Conservation (phyloP, 768 basidiomycete genomes). For the Phlebiopsis gigantea region DNA sequence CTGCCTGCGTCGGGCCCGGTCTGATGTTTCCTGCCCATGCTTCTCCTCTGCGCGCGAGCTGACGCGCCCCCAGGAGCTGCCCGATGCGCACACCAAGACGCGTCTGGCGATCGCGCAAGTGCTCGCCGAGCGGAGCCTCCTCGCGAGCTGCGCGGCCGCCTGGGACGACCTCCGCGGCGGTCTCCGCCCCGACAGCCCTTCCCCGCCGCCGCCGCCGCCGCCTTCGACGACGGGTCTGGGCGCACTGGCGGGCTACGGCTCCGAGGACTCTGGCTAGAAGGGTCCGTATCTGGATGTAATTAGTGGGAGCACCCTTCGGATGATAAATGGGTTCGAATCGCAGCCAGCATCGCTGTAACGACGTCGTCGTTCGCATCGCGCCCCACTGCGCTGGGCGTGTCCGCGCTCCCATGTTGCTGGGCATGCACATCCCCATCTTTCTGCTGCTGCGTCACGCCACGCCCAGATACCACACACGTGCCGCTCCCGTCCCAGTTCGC, state of each 20-base stretch:
- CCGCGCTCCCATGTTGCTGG: too few species aligned
- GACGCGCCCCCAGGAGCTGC: conserved; percentile 12
- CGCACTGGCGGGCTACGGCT: not conserved
- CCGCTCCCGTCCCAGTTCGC: too few species aligned
- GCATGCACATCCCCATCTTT: too few species aligned
- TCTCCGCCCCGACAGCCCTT: not conserved
- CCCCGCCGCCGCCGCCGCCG: not conserved
- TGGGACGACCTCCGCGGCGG: conserved; percentile 18
- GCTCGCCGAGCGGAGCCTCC: conserved; percentile 21
- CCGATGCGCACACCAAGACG: conserved; percentile 9
- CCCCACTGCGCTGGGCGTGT: too few species aligned
- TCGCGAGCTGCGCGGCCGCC: conserved; percentile 18
- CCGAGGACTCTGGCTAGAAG: not conserved
- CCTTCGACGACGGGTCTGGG: not conserved
- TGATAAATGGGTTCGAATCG: too few species aligned
- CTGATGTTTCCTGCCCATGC: not conserved
- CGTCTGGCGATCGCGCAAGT: conserved; percentile 18
- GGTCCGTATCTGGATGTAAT: too few species aligned
- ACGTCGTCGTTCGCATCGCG: not conserved
- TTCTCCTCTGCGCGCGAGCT: not conserved
- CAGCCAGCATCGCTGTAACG: not conserved
- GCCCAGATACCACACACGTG: too few species aligned
- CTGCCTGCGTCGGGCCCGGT: too few species aligned
- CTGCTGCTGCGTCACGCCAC: too few species aligned
- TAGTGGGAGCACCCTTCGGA: too few species aligned